phyloP scores from a whole-genome alignment of 441 rosid genomes.

The Gossypium schwendimanii region DNA sequence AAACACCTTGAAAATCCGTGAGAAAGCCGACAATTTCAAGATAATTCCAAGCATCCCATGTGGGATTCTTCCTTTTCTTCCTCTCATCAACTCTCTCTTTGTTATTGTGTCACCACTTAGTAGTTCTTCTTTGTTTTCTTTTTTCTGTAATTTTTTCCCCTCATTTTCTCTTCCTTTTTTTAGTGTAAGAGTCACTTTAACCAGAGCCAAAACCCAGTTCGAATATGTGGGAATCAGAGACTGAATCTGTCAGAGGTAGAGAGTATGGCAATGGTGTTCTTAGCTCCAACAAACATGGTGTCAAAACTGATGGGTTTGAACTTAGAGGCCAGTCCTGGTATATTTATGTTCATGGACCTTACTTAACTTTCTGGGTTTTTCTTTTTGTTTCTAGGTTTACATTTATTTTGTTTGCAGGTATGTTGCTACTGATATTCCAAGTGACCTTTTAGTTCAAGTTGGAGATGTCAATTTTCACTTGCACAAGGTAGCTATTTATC shows the following conservation, averaged over 20 bases:
- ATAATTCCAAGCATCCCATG: conserved; percentile 72
- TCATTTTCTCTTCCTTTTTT: conserved; percentile 5
- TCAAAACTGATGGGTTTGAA: conserved; percentile 84
- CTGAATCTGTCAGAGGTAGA: conserved; percentile 54
- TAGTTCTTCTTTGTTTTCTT: not conserved
- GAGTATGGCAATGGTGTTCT: conserved; percentile 76
- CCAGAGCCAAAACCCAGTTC: not conserved
- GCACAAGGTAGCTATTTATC: conserved; percentile 61
- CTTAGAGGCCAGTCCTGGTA: conserved; percentile 79
- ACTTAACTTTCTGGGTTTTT: not conserved
- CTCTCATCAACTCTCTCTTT: conserved; percentile 24
- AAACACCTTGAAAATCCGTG: conserved; percentile 33
- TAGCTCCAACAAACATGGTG: conserved; percentile 50
- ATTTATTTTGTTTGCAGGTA: conserved; percentile 36
- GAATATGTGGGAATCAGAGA: conserved; percentile 95
- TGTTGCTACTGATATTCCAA: conserved; percentile 86
- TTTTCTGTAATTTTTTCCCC: conserved; percentile 6
- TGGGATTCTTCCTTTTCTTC: conserved; percentile 35
- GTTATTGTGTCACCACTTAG: conserved; percentile 15
- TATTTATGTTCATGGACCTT: conserved; percentile 17
- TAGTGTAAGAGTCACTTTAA: too few relatives aligned
- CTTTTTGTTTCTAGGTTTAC: not conserved
- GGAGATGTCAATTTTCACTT: conserved; percentile 71
- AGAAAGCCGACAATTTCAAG: conserved; percentile 47
- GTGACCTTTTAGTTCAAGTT: conserved; percentile 67